A percentile compares a stretch with the other conserved stretches of the same genome.
These are phyloP conservation scores for Paramecium tetraurelia DNA, from an alignment of 73 alveolate species.

Conservation along the genomic window DNA sequence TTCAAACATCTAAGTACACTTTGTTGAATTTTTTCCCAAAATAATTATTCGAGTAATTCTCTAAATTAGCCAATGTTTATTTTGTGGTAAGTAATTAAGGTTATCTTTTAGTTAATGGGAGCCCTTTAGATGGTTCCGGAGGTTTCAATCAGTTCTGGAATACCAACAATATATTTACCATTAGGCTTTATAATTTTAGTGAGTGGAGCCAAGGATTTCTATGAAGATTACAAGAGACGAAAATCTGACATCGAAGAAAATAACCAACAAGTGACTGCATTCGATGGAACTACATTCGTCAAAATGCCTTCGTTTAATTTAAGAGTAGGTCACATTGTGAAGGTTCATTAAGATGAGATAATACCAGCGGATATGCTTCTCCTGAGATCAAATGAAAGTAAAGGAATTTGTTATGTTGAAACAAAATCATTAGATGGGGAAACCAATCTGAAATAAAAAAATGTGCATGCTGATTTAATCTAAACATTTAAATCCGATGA, in stretches of 20 bases:
- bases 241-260: constrained; percentile 90
- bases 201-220: constrained; percentile 88
- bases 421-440: constrained; percentile 97
- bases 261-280: constrained; percentile 61
- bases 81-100: constrained; percentile 65
- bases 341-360: constrained; percentile 81
- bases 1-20: constrained; percentile 74
- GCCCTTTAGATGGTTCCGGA: constrained; percentile 70
- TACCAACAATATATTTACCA: constrained; percentile 88
- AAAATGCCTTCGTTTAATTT: constrained; percentile 69
- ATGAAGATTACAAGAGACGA: constrained; percentile 93
- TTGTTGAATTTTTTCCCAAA: constrained; percentile 75
- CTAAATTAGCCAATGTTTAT: constrained; percentile 86
- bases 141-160: constrained; percentile 84
- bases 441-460: constrained; percentile 86
- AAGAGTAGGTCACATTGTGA: constrained; percentile 79
- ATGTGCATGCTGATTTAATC: constrained; percentile 44
- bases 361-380: constrained; percentile 92
- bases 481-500: constrained; percentile 30
- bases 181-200: constrained; percentile 83
- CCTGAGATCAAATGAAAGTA: constrained; percentile 78
- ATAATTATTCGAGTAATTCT: constrained; percentile 82
- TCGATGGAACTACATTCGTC: constrained; percentile 58
- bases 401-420: constrained; percentile 90
- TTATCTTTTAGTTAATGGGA: constrained; percentile 26